phyloP scores from a whole-genome alignment of 2,329 filamentous ascomycete species.

The Cladosporium sp. region DNA sequence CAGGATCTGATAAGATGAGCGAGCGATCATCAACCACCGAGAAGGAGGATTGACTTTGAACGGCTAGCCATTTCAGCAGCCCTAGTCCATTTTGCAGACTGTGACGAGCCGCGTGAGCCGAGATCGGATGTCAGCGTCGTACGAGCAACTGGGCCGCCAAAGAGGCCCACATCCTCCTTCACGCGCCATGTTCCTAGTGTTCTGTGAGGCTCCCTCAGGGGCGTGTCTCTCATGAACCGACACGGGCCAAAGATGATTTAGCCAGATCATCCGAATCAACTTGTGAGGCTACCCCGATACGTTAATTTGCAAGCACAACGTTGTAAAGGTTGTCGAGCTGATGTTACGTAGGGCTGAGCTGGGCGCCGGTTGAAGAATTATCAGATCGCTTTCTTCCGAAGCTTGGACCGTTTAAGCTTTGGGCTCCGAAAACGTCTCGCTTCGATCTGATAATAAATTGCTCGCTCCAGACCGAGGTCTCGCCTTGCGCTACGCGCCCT shows the following conservation, averaged over 20 bases:
- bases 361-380: no score
- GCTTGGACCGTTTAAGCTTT: background rate
- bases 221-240: no score
- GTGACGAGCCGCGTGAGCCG: background rate
- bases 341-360: no score
- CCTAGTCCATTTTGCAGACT: background rate
- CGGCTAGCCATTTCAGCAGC: background rate
- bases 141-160: background rate
- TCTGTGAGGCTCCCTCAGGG: no score
- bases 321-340: background rate
- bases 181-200: no score
- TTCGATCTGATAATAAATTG: slow-evolving; percentile 3
- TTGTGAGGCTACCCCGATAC: no score
- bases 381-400: background rate
- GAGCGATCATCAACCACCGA: background rate
- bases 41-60: background rate
- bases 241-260: background rate
- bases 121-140: no score
- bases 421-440: background rate
- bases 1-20: slow-evolving; percentile 8
- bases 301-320: background rate
- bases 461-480: no score
- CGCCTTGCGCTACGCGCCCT: no score
- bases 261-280: no score
- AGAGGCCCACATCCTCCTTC: background rate